Conservation (phyloP, 202 grass and related monocot genomes). For the Panicum hallii region DNA sequence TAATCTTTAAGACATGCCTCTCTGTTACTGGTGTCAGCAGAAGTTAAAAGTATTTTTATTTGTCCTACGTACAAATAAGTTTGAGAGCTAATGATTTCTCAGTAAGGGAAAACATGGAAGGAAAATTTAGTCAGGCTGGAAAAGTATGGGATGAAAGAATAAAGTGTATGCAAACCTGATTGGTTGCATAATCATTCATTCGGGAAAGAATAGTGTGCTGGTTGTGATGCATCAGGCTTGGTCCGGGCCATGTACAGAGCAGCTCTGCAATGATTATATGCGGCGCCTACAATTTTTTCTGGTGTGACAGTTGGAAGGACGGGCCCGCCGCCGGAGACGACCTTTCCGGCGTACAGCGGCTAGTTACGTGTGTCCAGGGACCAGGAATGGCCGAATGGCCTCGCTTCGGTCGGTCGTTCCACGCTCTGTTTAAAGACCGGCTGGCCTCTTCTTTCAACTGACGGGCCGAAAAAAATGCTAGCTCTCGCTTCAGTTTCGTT, state of each 20-base stretch:
- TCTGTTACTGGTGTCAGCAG: too few species aligned
- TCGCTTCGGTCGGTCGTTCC: too few species aligned
- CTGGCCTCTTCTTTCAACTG: too few species aligned
- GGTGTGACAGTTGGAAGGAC: slow-evolving; percentile 8
- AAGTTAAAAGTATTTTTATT: too few species aligned
- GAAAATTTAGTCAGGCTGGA: background rate
- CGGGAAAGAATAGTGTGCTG: background rate
- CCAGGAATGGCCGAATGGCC: background rate
- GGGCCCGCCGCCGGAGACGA: background rate
- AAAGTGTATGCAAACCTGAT: background rate
- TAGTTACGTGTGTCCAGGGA: background rate
- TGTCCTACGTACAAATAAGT: background rate
- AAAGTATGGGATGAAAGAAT: background rate
- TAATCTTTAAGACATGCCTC: too few species aligned
- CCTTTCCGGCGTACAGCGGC: background rate
- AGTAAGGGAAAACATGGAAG: background rate
- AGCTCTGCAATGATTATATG: background rate
- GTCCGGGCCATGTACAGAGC: background rate
- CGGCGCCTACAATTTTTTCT: slow-evolving; percentile 26
- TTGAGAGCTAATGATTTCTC: background rate
- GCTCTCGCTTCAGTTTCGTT: too few species aligned
- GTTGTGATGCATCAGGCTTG: background rate
- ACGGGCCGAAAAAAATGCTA: background rate
- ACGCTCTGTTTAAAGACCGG: too few species aligned
- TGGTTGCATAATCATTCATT: background rate